These are phyloP conservation scores for Mycena haematopus DNA, from an alignment of 768 basidiomycete genomes.

Conservation along the genomic window DNA sequence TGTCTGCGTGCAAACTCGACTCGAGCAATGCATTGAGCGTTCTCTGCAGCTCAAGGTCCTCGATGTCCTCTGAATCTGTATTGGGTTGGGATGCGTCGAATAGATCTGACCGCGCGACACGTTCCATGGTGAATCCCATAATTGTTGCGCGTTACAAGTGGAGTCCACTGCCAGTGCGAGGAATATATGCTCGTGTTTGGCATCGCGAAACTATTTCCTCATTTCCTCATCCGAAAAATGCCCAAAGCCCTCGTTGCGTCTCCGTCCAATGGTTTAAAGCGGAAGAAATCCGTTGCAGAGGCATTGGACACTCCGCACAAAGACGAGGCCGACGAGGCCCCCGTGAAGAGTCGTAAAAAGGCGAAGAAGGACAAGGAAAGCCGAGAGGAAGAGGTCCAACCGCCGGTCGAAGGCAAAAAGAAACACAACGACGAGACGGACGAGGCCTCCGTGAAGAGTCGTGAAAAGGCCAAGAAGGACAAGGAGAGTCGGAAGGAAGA, in stretches of 20 bases:
- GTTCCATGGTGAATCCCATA: conserved; percentile 42
- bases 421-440: conserved; percentile 13
- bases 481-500: conserved; percentile 26
- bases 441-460: conserved; percentile 3
- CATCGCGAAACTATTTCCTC: not conserved
- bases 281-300: conserved; percentile 39
- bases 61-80: conserved; percentile 14
- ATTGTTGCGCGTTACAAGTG: no score
- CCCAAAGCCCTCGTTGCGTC: conserved; percentile 18
- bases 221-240: conserved; percentile 24
- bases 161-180: no score
- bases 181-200: conserved; percentile 16
- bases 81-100: conserved; percentile 18
- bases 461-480: conserved; percentile 43
- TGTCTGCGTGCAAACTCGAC: conserved; percentile 5
- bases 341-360: conserved; percentile 35
- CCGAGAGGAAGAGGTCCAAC: conserved; percentile 13
- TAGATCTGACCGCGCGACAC: conserved; percentile 45
- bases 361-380: conserved; percentile 39
- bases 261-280: conserved; percentile 32
- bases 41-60: conserved; percentile 26
- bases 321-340: not conserved
- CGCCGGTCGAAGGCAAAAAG: conserved; percentile 22
- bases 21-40: conserved; percentile 32
- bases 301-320: not conserved